Conservation (phyloP, 2,329 filamentous ascomycete genomes). For the Sporothrix dimorphospora region DNA sequence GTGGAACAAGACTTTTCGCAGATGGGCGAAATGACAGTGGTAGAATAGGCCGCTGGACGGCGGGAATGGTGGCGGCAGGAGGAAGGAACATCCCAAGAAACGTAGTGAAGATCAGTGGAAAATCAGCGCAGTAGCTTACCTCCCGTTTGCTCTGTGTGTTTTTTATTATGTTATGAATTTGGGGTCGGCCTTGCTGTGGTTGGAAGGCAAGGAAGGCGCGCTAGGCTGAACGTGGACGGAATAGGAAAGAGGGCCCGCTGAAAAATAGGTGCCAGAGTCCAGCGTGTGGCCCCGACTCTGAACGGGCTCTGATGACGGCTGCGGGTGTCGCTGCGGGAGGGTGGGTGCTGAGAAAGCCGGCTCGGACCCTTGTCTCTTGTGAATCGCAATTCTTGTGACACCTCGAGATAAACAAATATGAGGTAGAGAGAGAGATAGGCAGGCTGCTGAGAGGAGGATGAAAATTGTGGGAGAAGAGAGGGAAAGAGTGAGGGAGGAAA, state of each 20-base stretch:
- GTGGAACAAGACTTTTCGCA: constrained; percentile 10
- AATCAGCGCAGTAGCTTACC: constrained; percentile 32
- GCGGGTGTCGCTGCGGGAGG: constrained; percentile 12
- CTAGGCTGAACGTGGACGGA: constrained; percentile 29
- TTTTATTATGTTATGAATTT: constrained; percentile 16
- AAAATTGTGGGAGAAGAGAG: not conserved
- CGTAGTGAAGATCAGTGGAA: constrained; percentile 25
- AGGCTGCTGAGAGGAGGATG: not conserved
- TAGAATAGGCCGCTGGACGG: not conserved
- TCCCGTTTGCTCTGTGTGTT: constrained; percentile 27
- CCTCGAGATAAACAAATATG: not conserved
- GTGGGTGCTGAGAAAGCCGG: constrained; percentile 17
- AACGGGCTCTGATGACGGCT: constrained; percentile 14
- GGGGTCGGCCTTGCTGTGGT: not conserved
- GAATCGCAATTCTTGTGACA: not conserved
- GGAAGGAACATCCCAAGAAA: constrained; percentile 19
- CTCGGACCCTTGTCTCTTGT: constrained; percentile 21
- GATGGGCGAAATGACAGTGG: not conserved
- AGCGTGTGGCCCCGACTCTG: constrained; percentile 26
- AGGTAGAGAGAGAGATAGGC: not conserved
- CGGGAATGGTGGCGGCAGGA: not conserved
- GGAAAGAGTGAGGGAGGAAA: not conserved
- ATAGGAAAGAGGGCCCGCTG: constrained; percentile 22
- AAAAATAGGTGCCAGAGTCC: constrained; percentile 23
- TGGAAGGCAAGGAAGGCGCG: constrained; percentile 23